Evolutionary conservation across 768 basidiomycete species (phyloP).

Genomic region (Amanita fuliginea): DNA sequence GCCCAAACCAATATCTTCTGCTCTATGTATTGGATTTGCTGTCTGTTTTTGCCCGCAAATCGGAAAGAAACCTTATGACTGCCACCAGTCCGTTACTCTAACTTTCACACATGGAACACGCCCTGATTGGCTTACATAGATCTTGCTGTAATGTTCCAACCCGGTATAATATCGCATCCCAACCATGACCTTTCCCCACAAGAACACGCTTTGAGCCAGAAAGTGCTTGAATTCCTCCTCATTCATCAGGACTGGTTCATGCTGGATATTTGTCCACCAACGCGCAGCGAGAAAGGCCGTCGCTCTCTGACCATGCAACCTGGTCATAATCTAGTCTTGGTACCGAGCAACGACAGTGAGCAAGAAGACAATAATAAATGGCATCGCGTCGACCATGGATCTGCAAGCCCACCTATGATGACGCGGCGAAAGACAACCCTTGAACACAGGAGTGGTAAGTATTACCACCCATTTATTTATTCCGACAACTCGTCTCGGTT

Average conservation of each 20-base stretch:
- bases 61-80: conserved; percentile 92
- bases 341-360: conserved; percentile 1
- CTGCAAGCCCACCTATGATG: not conserved
- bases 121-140: conserved; percentile 35
- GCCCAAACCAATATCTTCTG: conserved; percentile 89
- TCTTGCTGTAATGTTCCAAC: conserved; percentile 94
- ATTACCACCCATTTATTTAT: not conserved
- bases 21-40: conserved; percentile 94
- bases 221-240: conserved; percentile 91
- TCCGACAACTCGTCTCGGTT: conserved; percentile 1
- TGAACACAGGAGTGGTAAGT: conserved; percentile 5
- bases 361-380: not conserved
- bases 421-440: conserved; percentile 3
- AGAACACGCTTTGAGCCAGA: conserved; percentile 82
- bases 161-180: conserved; percentile 86
- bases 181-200: conserved; percentile 75
- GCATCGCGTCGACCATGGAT: not conserved
- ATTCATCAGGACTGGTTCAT: conserved; percentile 95
- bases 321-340: conserved; percentile 1
- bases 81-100: conserved; percentile 61
- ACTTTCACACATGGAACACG: not conserved
- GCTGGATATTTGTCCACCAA: conserved; percentile 73
- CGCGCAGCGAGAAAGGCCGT: conserved; percentile 13
- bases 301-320: not conserved
- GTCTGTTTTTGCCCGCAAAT: conserved; percentile 87